Evolutionary conservation across 2,329 filamentous ascomycete genomes (phyloP), one percentile per base, ranked within the genome.

Genomic region (Verticillium albo-atrum): DNA sequence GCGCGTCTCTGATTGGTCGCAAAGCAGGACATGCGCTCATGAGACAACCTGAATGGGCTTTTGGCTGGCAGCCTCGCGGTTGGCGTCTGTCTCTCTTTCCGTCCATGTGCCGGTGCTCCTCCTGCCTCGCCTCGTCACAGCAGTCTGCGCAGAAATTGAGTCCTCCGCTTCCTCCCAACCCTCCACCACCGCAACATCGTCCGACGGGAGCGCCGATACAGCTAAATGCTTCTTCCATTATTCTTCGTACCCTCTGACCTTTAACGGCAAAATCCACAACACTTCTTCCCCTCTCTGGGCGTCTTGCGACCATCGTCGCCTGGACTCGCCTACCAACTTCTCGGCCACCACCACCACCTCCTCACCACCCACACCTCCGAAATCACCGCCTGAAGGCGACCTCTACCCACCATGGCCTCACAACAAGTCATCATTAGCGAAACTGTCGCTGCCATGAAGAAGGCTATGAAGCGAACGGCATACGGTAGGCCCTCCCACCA

Each of bases 401-500:
- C 7, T 20, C 23, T 35, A 23, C 3, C 15, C 28, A 52, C 62
- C 66, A 79, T 79, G 75, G 74, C 77, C 60, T 73, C 74, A 59
- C 85, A 88, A 68, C 85, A 88, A 67, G 76, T 85, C 50, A 75
- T 88, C 60, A 84, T 89, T 68, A 80, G 84, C 62, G 86, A 89
- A 68, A 89, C 87, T 23, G 86, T 89, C 70, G 79, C 81, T 65
- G 85, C 81, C 57, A 87, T 90, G 82, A 89, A 87, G 68, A 86
- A 87, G 72, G 85, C 86, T 6, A 76, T 88, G 61, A 88, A 88
- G 70, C 77, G 86, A 63, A 86, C 83, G 72, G 78, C 82, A 64
- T 87, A 86, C 60, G 86, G 86, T 87, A 23, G 32, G 51, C 17
- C 17, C 47, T 34, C 27, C 47, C 50, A 23, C n/a, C n/a, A n/a